A percentile compares a stretch with the other conserved stretches of the same genome.
Evolutionary conservation across 495 filamentous ascomycete genomes (phyloP).

Genomic region (Talaromyces stipitatus): DNA sequence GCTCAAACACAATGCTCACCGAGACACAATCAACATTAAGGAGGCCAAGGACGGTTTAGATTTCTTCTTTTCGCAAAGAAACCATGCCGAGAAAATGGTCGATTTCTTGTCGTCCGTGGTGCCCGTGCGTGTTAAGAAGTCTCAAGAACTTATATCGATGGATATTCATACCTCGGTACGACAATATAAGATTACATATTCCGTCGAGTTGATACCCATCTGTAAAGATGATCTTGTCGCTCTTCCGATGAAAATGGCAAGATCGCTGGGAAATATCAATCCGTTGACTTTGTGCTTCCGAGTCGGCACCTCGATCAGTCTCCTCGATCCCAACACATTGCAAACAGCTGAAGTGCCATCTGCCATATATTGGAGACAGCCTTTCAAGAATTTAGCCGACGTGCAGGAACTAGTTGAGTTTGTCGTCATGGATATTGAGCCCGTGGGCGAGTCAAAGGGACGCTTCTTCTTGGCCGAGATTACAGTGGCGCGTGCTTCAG

Average conservation of each 20-base stretch:
- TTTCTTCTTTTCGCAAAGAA: conserved; percentile 84
- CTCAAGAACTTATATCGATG: conserved; percentile 84
- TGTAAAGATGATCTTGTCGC: conserved; percentile 96
- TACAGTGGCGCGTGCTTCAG: conserved; percentile 77
- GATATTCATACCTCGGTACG: conserved; percentile 86
- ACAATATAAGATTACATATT: conserved; percentile 88
- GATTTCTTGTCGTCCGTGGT: conserved; percentile 80
- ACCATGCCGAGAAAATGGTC: conserved; percentile 87
- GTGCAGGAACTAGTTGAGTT: conserved; percentile 84
- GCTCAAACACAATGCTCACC: conserved; percentile 84
- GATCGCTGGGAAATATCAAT: conserved; percentile 74
- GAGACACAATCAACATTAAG: conserved; percentile 93
- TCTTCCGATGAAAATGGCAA: conserved; percentile 82
- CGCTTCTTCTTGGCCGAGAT: conserved; percentile 79
- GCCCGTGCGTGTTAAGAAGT: conserved; percentile 74
- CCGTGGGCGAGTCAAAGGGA: conserved; percentile 63
- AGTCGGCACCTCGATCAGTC: conserved; percentile 82
- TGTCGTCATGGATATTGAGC: conserved; percentile 90
- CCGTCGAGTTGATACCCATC: conserved; percentile 78
- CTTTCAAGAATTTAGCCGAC: conserved; percentile 77
- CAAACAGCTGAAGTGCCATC: conserved; percentile 81
- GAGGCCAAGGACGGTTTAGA: conserved; percentile 90
- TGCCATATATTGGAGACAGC: conserved; percentile 76
- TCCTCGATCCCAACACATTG: conserved; percentile 85
- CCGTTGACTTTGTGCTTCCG: conserved; percentile 77